Conservation (phyloP, 2,329 filamentous ascomycete species). For the Arthrobotrys sinensis region DNA sequence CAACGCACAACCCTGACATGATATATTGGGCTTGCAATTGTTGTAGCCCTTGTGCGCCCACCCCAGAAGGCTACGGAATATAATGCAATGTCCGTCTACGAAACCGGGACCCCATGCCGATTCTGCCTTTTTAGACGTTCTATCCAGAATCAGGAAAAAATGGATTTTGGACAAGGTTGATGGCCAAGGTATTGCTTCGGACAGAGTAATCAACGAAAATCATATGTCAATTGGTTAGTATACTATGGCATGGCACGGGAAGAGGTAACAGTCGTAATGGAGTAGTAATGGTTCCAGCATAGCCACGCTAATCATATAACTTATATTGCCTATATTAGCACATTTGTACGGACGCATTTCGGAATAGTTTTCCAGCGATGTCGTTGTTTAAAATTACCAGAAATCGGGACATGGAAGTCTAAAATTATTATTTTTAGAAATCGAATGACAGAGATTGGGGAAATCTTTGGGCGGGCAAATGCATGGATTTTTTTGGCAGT, state of each 20-base stretch:
- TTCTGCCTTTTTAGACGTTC: neutral
- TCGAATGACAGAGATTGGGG: neutral
- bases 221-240: slow-evolving; percentile 10
- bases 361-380: slow-evolving; percentile 35
- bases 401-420: slow-evolving; percentile 18
- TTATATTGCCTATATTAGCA: slow-evolving; percentile 50
- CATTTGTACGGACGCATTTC: slow-evolving; percentile 45
- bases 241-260: slow-evolving; percentile 38
- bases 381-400: slow-evolving; percentile 47
- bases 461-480: slow-evolving; percentile 33
- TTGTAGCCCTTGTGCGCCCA: slow-evolving; percentile 28
- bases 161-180: slow-evolving; percentile 31
- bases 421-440: slow-evolving; percentile 27
- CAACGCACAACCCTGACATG: slow-evolving; percentile 50
- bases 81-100: slow-evolving; percentile 40
- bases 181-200: slow-evolving; percentile 47
- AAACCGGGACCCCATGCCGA: slow-evolving; percentile 34
- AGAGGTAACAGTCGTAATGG: slow-evolving; percentile 32
- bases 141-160: slow-evolving; percentile 16
- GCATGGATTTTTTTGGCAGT: slow-evolving; percentile 33
- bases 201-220: slow-evolving; percentile 45
- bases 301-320: slow-evolving; percentile 42
- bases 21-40: slow-evolving; percentile 30
- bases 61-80: slow-evolving; percentile 4
- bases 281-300: slow-evolving; percentile 31